These are phyloP conservation scores for Pascua sp. DNA, from an alignment of 1,284 basidiomycete species.

Conservation along the genomic window DNA sequence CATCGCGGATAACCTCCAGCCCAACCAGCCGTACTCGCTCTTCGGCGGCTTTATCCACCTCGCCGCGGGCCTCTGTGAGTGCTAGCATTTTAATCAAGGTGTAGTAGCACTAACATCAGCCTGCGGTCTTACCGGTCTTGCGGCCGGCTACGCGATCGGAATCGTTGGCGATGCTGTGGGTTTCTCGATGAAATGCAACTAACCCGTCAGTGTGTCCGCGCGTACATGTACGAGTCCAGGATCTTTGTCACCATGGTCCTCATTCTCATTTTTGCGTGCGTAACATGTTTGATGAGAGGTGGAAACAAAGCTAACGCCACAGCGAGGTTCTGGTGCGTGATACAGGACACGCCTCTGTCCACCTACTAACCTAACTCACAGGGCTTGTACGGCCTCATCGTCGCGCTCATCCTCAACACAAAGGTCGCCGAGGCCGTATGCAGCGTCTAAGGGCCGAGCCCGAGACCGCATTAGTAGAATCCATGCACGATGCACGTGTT, in stretches of 20 bases:
- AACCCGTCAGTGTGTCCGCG: slow-evolving; percentile 51
- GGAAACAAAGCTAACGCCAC: not conserved
- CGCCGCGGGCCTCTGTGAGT: slow-evolving; percentile 72
- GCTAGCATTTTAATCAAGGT: no score
- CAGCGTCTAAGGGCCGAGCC: not conserved
- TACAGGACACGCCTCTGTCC: not conserved
- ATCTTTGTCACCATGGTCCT: slow-evolving; percentile 74
- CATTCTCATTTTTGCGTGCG: slow-evolving; percentile 54
- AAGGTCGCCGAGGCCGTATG: slow-evolving; percentile 22
- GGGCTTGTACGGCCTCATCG: slow-evolving; percentile 57
- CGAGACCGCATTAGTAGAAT: slow-evolving; percentile 3
- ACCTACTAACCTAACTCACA: slow-evolving; percentile 3
- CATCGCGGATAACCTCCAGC: slow-evolving; percentile 64
- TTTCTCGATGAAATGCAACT: slow-evolving; percentile 8
- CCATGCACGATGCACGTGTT: slow-evolving; percentile 1
- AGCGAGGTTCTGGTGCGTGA: slow-evolving; percentile 37
- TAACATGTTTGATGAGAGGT: not conserved
- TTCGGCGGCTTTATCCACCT: slow-evolving; percentile 91
- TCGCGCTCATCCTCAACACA: slow-evolving; percentile 57
- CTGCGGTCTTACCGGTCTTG: slow-evolving; percentile 62
- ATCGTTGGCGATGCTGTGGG: slow-evolving; percentile 88
- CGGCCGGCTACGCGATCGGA: slow-evolving; percentile 98
- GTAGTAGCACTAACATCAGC: slow-evolving; percentile 5
- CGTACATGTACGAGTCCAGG: slow-evolving; percentile 56
- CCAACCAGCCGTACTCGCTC: slow-evolving; percentile 53